These are phyloP conservation scores for Leccinum solheimii DNA, from an alignment of 1,284 basidiomycete species.

Conservation along the genomic window DNA sequence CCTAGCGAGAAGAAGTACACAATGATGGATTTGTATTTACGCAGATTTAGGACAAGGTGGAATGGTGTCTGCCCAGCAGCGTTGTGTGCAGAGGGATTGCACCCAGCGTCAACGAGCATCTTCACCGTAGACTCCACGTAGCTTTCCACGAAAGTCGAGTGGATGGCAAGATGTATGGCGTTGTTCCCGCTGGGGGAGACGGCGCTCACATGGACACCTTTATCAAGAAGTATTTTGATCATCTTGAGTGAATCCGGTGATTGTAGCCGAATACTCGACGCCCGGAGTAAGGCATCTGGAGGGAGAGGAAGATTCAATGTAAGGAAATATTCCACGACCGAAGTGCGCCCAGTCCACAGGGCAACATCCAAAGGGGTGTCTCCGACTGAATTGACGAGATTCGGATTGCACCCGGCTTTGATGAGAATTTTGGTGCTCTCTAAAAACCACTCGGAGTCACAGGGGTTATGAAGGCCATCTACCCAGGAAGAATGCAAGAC, in stretches of 20 bases:
- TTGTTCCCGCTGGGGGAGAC: background rate
- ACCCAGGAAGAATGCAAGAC: background rate
- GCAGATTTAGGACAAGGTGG: background rate
- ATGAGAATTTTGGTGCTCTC: conserved; percentile 2
- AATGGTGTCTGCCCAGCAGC: background rate
- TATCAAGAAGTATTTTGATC: background rate
- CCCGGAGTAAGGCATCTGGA: background rate
- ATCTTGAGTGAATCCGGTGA: background rate
- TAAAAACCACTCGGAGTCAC: background rate
- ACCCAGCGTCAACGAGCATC: background rate
- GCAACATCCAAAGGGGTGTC: conserved; percentile 5
- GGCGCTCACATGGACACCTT: background rate
- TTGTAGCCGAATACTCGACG: background rate
- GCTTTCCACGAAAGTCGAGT: too few species aligned
- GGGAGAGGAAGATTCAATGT: background rate
- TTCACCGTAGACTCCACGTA: background rate
- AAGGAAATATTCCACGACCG: background rate
- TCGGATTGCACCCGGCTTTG: background rate
- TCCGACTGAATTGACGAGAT: background rate
- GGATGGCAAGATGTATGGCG: background rate
- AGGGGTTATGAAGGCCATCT: too few species aligned
- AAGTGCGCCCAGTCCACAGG: background rate
- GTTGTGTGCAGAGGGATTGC: background rate
- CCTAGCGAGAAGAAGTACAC: background rate
- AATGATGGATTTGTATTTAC: background rate